Evolutionary conservation across 495 filamentous ascomycete species (phyloP), one percentile per base, ranked within the genome.

Genomic region (Penicillium steckii): DNA sequence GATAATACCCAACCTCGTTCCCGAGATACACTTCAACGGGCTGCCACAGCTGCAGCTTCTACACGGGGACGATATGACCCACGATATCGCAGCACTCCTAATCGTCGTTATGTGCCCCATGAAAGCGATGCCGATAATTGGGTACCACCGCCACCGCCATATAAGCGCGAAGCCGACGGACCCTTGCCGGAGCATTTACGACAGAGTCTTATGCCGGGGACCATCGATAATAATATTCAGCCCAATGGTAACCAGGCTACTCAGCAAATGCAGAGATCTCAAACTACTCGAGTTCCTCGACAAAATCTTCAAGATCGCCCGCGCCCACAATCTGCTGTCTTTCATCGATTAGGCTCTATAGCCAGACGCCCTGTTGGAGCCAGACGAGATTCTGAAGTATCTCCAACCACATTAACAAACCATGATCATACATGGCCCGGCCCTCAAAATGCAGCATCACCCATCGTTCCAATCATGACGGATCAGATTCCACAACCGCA

Each of bases 111-210:
- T 24, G 79, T 88, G 52, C 91, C 91, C 9, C 88, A 95, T 68
- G 90, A 95, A 66, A 91, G 87, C 52, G 89, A 95, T 62, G 90
- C 90, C 3, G 91, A 96, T 56, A 89, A 92, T 53, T 96, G 91
- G 91, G 89, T 92, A 6, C 88, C 91, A 19, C 91, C 91, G 0
- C 91, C 91, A n/a, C 91, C 91, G 10, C 89, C 90, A 7, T 96
- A 96, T 59, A 81, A 83, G 17, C 82, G 80, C 12, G 83, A 90
- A 12, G 75, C 87, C 25, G 85, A 89, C 5, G 75, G 68, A 42
- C 78, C 80, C 22, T 65, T 85, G 30, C 80, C 82, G 41, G 79
- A 82, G 9, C 69, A 79, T 47, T 68, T 84, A n/a, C 63, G 64
- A 29, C 56, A 65, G 32, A 60, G 64, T 3, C 61, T 76, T 48